phyloP scores from a whole-genome alignment of 192 early-diverging fungal genomes.

The Backusella parvicylindrica region DNA sequence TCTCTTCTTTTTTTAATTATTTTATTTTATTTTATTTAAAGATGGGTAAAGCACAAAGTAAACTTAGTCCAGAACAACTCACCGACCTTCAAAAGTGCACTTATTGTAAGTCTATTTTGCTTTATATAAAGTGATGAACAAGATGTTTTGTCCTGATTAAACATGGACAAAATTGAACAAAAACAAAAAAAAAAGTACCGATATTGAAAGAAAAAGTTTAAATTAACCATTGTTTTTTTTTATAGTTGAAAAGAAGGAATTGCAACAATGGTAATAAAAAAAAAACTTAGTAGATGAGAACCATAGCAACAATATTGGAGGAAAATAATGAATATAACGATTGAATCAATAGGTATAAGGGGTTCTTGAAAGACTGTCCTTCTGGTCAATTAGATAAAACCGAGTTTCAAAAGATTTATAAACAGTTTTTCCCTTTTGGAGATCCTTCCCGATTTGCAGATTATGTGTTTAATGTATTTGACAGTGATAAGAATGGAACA shows the following conservation, averaged over 20 bases:
- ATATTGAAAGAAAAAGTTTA: neutral
- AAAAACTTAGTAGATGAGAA: neutral
- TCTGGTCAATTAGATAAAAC: constrained; percentile 76
- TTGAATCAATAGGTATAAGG: constrained; percentile 70
- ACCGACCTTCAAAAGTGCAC: constrained; percentile 77
- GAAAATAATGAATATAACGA: neutral
- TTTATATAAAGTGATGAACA: neutral
- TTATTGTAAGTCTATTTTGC: constrained; percentile 62
- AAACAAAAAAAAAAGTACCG: neutral
- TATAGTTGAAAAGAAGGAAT: constrained; percentile 86
- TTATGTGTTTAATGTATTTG: constrained; percentile 90
- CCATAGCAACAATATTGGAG: neutral
- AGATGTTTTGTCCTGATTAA: neutral
- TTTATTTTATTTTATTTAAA: neutral
- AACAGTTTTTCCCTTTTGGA: constrained; percentile 97
- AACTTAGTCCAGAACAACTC: constrained; percentile 74
- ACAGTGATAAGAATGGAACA: constrained; percentile 82
- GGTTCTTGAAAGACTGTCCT: constrained; percentile 92
- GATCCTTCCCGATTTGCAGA: constrained; percentile 88
- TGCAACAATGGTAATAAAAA: constrained; percentile 93
- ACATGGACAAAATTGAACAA: too few species aligned
- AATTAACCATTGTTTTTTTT: neutral
- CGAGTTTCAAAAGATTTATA: constrained; percentile 91
- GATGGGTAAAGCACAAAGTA: constrained; percentile 88
- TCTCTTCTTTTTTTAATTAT: neutral